A percentile compares a stretch with the other conserved stretches of the same genome.
Evolutionary conservation across 148 eudicot genomes (phyloP).

Genomic region (Vaccinium macrocarpon): DNA sequence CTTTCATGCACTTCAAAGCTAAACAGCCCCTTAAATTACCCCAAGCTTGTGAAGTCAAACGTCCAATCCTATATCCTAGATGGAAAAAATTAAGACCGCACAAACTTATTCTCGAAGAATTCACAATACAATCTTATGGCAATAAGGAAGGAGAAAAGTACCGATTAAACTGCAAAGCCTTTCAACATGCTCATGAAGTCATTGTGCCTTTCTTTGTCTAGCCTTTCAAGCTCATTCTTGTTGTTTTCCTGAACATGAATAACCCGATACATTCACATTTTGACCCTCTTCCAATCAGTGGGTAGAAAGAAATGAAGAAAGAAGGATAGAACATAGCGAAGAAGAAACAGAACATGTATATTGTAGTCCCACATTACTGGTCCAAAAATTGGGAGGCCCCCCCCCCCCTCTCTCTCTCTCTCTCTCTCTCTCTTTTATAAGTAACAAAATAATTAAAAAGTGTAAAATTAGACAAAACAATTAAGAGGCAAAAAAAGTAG

Average conservation of each 20-base stretch:
- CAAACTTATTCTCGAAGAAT: background rate
- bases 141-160: slow-evolving; percentile 20
- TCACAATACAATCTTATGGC: background rate
- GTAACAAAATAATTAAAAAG: no score
- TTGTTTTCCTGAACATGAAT: slow-evolving; percentile 69
- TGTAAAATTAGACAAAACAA: no score
- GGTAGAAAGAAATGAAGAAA: background rate
- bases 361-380: background rate
- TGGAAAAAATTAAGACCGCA: background rate
- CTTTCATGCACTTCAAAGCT: background rate
- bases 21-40: background rate
- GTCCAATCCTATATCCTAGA: background rate
- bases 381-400: background rate
- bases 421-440: no score
- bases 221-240: slow-evolving; percentile 78
- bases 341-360: background rate
- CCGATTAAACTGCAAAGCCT: slow-evolving; percentile 95
- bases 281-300: background rate
- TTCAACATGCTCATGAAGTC: slow-evolving; percentile 90
- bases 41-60: no score
- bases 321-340: background rate
- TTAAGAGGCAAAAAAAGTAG: no score
- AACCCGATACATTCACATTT: slow-evolving; percentile 9
- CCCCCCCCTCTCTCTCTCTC: no score
- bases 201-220: slow-evolving; percentile 70